These are phyloP conservation scores for Heimioporus retisporus DNA, from an alignment of 1,284 basidiomycete species.

Conservation along the genomic window DNA sequence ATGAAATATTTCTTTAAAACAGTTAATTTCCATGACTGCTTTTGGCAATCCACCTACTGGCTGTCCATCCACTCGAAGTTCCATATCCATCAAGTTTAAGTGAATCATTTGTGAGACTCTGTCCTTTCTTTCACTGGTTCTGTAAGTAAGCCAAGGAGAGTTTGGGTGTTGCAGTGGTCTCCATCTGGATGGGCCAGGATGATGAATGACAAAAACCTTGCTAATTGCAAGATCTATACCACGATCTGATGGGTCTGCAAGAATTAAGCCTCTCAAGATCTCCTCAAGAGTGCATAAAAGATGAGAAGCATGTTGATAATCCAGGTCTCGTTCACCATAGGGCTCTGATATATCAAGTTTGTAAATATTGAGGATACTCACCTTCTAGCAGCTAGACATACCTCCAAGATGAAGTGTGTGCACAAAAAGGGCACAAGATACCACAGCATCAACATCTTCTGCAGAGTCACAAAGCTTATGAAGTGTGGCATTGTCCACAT, in stretches of 20 bases:
- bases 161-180: background rate
- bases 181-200: background rate
- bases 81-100: conserved; percentile 7
- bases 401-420: background rate
- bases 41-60: conserved; percentile 49
- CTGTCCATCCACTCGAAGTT: conserved; percentile 40
- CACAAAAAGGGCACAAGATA: conserved; percentile 48
- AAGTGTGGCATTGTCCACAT: background rate
- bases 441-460: conserved; percentile 39
- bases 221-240: conserved; percentile 48
- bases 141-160: conserved; percentile 6
- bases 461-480: conserved; percentile 26
- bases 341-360: no score
- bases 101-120: background rate
- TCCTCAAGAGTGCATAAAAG: conserved; percentile 14
- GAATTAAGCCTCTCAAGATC: no score
- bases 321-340: no score
- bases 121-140: background rate
- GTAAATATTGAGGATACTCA: background rate
- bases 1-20: conserved; percentile 40
- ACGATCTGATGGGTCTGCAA: background rate
- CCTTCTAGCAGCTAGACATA: background rate
- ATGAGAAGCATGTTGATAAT: no score
- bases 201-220: conserved; percentile 8
- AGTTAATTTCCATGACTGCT: conserved; percentile 37